These are phyloP conservation scores for Solanum chacoense DNA, from an alignment of 305 asterid species.

Conservation along the genomic window DNA sequence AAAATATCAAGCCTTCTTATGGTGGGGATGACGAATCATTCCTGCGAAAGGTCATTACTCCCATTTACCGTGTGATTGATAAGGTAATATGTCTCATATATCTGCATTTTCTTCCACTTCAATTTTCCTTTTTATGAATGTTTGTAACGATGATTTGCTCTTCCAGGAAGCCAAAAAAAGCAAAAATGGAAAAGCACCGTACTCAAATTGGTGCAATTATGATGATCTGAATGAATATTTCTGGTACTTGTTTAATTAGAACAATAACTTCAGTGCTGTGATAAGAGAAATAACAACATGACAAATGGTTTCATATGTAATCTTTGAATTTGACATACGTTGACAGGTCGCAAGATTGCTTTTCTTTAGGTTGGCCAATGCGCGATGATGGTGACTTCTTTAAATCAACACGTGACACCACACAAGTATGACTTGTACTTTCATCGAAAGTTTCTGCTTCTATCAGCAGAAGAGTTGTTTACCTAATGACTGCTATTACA, in stretches of 20 bases:
- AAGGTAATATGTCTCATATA: conserved; percentile 41
- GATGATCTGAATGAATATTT: conserved; percentile 93
- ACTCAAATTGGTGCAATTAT: conserved; percentile 95
- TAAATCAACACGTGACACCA: conserved; percentile 50
- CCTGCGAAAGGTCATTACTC: conserved; percentile 78
- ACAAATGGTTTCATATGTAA: conserved; percentile 3
- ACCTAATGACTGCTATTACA: conserved; percentile 25
- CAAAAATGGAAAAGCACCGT: conserved; percentile 85
- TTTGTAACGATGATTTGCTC: conserved; percentile 11
- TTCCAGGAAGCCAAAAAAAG: conserved; percentile 76
- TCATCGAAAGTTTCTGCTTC: neutral
- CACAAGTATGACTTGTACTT: conserved; percentile 33
- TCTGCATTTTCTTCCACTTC: conserved; percentile 1
- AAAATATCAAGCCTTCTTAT: conserved; percentile 95
- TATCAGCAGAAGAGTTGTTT: conserved; percentile 1
- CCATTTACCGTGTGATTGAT: conserved; percentile 84
- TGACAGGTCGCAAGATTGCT: conserved; percentile 87
- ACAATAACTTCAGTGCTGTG: conserved; percentile 1
- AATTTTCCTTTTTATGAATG: neutral
- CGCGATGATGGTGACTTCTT: conserved; percentile 93
- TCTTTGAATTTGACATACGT: conserved; percentile 10
- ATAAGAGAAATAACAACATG: neutral
- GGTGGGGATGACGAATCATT: conserved; percentile 97
- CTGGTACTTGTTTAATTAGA: conserved; percentile 45
- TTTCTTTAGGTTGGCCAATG: conserved; percentile 99